Evolutionary conservation across 202 grass and related monocot genomes (phyloP).

Genomic region (Eragrostis tef): DNA sequence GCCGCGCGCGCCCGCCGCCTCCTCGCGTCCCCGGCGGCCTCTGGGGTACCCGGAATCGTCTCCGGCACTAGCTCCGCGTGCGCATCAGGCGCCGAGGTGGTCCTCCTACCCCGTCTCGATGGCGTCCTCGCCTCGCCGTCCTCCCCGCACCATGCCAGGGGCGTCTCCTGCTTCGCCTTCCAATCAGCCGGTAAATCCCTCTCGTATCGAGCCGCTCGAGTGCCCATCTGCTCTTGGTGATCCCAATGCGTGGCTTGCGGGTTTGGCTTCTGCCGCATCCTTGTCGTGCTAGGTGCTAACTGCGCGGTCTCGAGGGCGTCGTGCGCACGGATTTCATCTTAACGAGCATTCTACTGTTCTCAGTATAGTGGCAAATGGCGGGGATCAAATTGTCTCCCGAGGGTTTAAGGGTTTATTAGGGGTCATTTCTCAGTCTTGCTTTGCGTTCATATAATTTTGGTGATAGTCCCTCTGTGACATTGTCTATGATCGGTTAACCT

Average conservation of each 20-base stretch:
- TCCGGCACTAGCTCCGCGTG: not conserved
- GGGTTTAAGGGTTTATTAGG: slow-evolving; percentile 36
- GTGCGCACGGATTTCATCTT: not conserved
- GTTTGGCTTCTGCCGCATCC: slow-evolving; percentile 36
- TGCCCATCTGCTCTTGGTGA: not conserved
- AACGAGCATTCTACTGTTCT: not conserved
- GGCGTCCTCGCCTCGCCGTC: slow-evolving; percentile 20
- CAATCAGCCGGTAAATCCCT: slow-evolving; percentile 8
- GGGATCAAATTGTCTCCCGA: not conserved
- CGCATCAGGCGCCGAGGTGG: slow-evolving; percentile 7
- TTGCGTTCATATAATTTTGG: not conserved
- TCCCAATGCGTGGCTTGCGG: not conserved
- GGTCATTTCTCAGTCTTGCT: not conserved
- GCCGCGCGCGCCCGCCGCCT: slow-evolving; percentile 53
- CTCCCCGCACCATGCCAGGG: slow-evolving; percentile 12
- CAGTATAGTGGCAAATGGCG: not conserved
- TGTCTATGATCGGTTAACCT: not conserved
- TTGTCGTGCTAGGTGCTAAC: not conserved
- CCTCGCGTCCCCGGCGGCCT: slow-evolving; percentile 25
- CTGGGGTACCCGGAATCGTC: slow-evolving; percentile 10
- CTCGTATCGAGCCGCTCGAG: not conserved
- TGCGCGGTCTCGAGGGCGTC: not conserved
- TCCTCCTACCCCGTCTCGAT: slow-evolving; percentile 28
- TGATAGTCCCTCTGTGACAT: not conserved
- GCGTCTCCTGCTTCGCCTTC: slow-evolving; percentile 28